Evolutionary conservation across 2,329 filamentous ascomycete genomes (phyloP), one percentile per base, ranked within the genome.

Genomic region (Graphium sp.): DNA sequence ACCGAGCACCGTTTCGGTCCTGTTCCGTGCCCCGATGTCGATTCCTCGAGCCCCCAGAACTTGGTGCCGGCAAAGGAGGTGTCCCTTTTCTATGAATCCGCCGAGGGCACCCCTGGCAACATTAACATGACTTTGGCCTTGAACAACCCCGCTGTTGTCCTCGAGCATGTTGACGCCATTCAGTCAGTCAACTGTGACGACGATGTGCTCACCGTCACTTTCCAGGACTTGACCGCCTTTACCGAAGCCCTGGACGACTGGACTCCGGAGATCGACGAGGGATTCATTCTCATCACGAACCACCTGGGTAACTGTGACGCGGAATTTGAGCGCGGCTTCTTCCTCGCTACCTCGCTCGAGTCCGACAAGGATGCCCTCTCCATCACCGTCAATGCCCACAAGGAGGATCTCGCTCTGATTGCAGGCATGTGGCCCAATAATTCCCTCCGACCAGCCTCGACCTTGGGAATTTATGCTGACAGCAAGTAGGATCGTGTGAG

Each of bases 251-350:
- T 41, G 7, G 23, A 26, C 12, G 24, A 34, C 24, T 42, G 40
- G 40, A 23, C 29, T 17, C 22, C 26, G 11, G 10, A 10, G 10
- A 20, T 24, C 1, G 32, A 35, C 2, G 29, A 34, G 22, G 33
- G 34, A n/a, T 37, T 58, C 21, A 41, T 56, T 22, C 36, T 59
- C 28, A 46, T 59, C 34, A 58, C 55, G 10, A 58, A 55, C 39
- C 48, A 57, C 38, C 31, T 50, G 13, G 53, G 52, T 18, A 44
- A 52, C 32, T 58, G 55, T 33, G 51, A 56, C 32, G 36, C 37
- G n/a, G 42, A 49, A 30, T 39, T 48, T 14, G 50, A 57, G 39
- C 47, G 53, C 19, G 48, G 52, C 12, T 49, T 55, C 36, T 56
- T 55, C 37, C 30, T 50, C 6, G 46, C 47, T 15, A 39, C 36